Evolutionary conservation across 1,284 basidiomycete genomes (phyloP).

Genomic region (Naganishia sp.): DNA sequence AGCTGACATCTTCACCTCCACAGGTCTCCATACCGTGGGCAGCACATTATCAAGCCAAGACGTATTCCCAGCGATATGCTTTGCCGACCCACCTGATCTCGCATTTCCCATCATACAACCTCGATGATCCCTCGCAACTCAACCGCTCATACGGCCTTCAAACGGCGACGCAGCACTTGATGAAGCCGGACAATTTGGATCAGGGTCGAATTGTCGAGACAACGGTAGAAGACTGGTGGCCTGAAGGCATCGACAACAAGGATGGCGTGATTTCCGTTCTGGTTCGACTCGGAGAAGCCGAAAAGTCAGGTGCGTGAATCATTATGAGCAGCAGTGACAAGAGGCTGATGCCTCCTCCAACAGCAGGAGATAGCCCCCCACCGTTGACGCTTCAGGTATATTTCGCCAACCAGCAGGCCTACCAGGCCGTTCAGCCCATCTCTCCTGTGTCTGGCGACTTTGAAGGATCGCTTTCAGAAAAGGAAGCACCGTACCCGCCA

Average conservation of each 20-base stretch:
- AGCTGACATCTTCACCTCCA: neutral
- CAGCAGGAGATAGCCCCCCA: constrained; percentile 29
- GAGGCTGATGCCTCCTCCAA: neutral
- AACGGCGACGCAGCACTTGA: constrained; percentile 33
- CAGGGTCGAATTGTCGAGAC: constrained; percentile 21
- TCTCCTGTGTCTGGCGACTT: constrained; percentile 3
- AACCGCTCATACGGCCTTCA: constrained; percentile 34
- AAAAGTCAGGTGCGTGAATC: constrained; percentile 17
- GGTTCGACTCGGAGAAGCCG: constrained; percentile 37
- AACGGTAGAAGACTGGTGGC: constrained; percentile 39
- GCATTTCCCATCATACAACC: constrained; percentile 47
- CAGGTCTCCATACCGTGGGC: constrained; percentile 49
- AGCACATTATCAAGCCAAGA: constrained; percentile 44
- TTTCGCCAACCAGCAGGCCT: constrained; percentile 37
- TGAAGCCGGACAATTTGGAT: constrained; percentile 2
- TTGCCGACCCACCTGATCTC: constrained; percentile 43
- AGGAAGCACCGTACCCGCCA: constrained; percentile 34
- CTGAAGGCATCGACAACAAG: constrained; percentile 29
- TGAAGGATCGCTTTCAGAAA: neutral
- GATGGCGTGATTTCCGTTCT: constrained; percentile 43
- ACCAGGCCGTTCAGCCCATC: constrained; percentile 1
- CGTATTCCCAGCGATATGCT: constrained; percentile 42
- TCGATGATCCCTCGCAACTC: constrained; percentile 47
- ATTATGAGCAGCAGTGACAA: neutral
- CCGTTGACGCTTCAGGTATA: constrained; percentile 43